phyloP scores from a whole-genome alignment of 2,329 filamentous ascomycete species.

The Aspergillus amoenus region DNA sequence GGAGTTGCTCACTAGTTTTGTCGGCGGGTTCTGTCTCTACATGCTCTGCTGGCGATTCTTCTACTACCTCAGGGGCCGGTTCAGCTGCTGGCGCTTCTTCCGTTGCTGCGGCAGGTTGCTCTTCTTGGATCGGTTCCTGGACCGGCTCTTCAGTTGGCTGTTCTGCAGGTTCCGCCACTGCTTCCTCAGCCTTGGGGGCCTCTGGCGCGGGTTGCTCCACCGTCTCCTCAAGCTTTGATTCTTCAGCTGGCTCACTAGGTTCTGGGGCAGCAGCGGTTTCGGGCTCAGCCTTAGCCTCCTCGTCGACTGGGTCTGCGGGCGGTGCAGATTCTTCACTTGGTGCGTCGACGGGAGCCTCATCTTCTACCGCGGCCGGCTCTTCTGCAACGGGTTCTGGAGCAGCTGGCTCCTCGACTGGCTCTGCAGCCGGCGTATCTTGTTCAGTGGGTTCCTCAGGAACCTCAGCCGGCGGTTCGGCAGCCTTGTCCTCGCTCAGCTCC shows the following conservation, averaged over 20 bases:
- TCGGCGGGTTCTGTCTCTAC: background rate
- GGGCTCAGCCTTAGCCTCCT: slow-evolving; percentile 15
- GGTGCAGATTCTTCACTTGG: background rate
- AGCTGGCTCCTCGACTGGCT: background rate
- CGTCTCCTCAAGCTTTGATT: slow-evolving; percentile 4
- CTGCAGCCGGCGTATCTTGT: slow-evolving; percentile 10
- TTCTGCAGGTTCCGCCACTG: slow-evolving; percentile 2
- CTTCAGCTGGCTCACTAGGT: slow-evolving; percentile 1
- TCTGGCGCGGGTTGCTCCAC: slow-evolving; percentile 9
- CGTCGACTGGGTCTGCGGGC: slow-evolving; percentile 14
- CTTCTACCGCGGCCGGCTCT: background rate
- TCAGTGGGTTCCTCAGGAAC: background rate
- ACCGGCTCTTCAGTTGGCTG: slow-evolving; percentile 13
- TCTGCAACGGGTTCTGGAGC: background rate
- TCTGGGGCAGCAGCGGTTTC: slow-evolving; percentile 15
- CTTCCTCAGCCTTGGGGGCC: slow-evolving; percentile 16
- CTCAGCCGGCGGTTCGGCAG: background rate
- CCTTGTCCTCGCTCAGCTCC: background rate
- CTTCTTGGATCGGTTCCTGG: slow-evolving; percentile 15
- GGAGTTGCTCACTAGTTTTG: background rate
- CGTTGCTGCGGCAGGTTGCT: slow-evolving; percentile 12
- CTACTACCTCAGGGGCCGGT: background rate
- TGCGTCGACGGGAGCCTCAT: background rate
- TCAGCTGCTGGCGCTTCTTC: slow-evolving; percentile 4
- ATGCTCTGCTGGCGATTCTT: background rate